Evolutionary conservation across 805 yeast species (phyloP), one percentile per base, ranked within the genome.

Genomic region (Metschnikowia matae): DNA sequence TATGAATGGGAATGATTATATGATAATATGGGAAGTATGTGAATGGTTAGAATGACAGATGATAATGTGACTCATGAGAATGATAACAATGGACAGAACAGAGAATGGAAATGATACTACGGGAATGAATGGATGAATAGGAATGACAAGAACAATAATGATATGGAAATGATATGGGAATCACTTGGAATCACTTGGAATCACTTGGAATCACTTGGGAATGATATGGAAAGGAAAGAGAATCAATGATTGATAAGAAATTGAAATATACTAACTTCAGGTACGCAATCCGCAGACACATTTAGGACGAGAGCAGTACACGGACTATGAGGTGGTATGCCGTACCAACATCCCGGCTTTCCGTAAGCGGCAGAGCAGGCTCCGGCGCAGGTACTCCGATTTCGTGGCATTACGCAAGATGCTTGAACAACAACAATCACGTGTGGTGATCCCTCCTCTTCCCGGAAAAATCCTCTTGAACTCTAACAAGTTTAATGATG

Each of bases 331-430:
- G 67, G 82, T 92, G 20, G 75, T 87, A 7, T 89, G 97, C 65
- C 77, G 90, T 48, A 92, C 97, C 21, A 92, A 94, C 67, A 82
- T 94, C 49, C 98, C 98, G 1, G 84, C 90, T 2, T 92, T 94
- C 69, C 80, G 80, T 54, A 78, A 80, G 53, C 73, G 83, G 46
- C 66, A 67, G 38, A 81, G 89, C 31, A 69, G 75, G 32, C 96
- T 90, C 6, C 81, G 97, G 53, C 78, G 99, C 59, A 70, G 98
- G 44, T 92, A 89, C 71, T 82, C 90, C 40, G 98, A 94, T 62
- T 92, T 92, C 66, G 98, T 87, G 53, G 77, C 80, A 21, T 88
- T 92, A 62, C 77, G 88, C 54, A 84, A 81, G 50, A 78, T 87
- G 34, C 69, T 92, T 40, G 88, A 87, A 57, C 78, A 80, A 48